A percentile compares a stretch with the other conserved stretches of the same genome.
phyloP scores from a whole-genome alignment of 2,329 filamentous ascomycete genomes.

The Hypoxylon rubiginosum region DNA sequence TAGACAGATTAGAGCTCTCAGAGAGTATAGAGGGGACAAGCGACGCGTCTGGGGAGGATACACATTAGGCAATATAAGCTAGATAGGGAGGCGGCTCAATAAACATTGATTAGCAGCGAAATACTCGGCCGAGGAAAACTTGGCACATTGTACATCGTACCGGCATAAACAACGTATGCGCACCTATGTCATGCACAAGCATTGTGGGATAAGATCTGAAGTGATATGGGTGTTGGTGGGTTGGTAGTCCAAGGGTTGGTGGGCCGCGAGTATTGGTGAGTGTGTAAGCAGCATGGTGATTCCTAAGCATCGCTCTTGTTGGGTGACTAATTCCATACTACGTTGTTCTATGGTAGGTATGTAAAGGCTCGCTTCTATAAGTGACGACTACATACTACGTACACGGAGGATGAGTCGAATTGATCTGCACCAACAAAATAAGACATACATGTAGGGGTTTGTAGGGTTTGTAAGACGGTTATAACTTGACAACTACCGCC shows the following conservation, averaged over 20 bases:
- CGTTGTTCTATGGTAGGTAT: neutral
- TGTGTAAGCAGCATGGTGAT: constrained; percentile 36
- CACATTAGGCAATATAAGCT: constrained; percentile 27
- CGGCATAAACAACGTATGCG: constrained; percentile 2
- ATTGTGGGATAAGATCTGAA: neutral
- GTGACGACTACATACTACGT: neutral
- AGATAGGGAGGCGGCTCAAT: constrained; percentile 31
- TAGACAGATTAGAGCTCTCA: constrained; percentile 39
- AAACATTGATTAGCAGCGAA: constrained; percentile 23
- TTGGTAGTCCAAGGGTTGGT: neutral
- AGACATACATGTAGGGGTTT: neutral
- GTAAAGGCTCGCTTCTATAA: neutral
- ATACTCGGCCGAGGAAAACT: neutral
- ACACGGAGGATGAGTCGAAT: neutral
- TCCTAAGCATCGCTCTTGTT: constrained; percentile 30
- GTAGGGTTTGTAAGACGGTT: constrained; percentile 18
- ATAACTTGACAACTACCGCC: constrained; percentile 1
- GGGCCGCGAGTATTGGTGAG: neutral
- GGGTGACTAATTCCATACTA: constrained; percentile 16
- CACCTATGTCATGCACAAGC: constrained; percentile 15
- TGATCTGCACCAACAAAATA: neutral
- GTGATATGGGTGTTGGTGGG: neutral
- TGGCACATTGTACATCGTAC: neutral
- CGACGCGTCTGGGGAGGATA: constrained; percentile 36
- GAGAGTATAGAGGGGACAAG: constrained; percentile 37